A percentile compares a stretch with the other conserved stretches of the same genome.
These are phyloP conservation scores for Cladosporium sp. DNA, from an alignment of 2,329 filamentous ascomycete species.

Conservation along the genomic window DNA sequence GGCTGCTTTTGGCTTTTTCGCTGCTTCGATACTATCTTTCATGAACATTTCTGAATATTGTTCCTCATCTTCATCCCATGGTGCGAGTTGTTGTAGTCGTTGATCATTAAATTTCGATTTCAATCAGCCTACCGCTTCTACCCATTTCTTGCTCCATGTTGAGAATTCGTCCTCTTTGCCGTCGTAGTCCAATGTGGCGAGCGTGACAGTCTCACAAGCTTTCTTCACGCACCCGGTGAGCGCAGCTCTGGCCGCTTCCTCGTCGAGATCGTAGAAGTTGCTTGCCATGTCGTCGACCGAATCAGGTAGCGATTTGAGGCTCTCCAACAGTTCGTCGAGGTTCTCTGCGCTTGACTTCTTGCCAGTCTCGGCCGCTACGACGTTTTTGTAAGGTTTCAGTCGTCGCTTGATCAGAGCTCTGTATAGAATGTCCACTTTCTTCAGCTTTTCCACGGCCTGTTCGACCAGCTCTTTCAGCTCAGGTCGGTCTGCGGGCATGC, in stretches of 20 bases:
- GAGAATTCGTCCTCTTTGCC: conserved; percentile 73
- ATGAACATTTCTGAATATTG: conserved; percentile 1
- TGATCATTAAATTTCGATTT: not conserved
- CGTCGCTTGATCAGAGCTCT: conserved; percentile 69
- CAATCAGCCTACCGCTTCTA: conserved; percentile 34
- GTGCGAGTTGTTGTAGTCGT: not conserved
- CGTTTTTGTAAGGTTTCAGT: conserved; percentile 48
- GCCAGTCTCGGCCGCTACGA: conserved; percentile 20
- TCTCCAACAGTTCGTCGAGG: conserved; percentile 57
- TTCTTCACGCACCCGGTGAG: conserved; percentile 63
- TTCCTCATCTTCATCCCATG: not conserved
- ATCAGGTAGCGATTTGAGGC: conserved; percentile 63
- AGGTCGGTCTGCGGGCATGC: conserved; percentile 65
- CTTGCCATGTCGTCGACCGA: conserved; percentile 69
- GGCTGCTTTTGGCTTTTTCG: not conserved
- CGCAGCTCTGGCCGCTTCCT: conserved; percentile 56
- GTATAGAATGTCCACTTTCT: conserved; percentile 68
- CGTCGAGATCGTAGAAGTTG: conserved; percentile 70
- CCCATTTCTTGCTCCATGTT: conserved; percentile 67
- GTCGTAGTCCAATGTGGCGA: conserved; percentile 62
- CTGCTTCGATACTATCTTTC: conserved; percentile 14
- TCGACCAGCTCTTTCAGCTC: conserved; percentile 68
- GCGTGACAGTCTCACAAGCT: conserved; percentile 57
- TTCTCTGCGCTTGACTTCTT: conserved; percentile 29
- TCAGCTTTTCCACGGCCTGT: conserved; percentile 62